A percentile compares a stretch with the other conserved stretches of the same genome.
Conservation (phyloP, 495 filamentous ascomycete genomes). For the Coniosporium apollinis region DNA sequence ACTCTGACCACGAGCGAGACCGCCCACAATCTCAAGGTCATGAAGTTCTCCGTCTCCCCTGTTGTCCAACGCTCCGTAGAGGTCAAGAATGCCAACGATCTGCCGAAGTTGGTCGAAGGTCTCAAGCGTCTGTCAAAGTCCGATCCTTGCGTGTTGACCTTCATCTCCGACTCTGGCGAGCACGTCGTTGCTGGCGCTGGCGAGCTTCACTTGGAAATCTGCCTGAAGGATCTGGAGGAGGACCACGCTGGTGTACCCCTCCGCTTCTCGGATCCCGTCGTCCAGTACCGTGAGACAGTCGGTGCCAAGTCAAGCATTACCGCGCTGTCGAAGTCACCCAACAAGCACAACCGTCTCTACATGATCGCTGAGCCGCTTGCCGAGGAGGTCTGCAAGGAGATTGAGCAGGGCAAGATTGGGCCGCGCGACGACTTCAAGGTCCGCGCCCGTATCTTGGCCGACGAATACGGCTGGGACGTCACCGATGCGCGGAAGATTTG, state of each 20-base stretch:
- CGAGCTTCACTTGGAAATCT: slow-evolving; percentile 99
- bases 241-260: slow-evolving; percentile 98
- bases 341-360: slow-evolving; percentile 99
- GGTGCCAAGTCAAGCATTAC: slow-evolving; percentile 68
- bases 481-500: slow-evolving; percentile 99
- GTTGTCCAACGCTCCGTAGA: slow-evolving; percentile 98
- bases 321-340: slow-evolving; percentile 97
- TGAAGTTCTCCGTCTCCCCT: slow-evolving; percentile 99
- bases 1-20: slow-evolving; percentile 94
- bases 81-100: slow-evolving; percentile 99
- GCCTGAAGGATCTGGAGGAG: slow-evolving; percentile 99
- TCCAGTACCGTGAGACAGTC: slow-evolving; percentile 96
- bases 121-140: slow-evolving; percentile 99
- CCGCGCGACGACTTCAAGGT: slow-evolving; percentile 99
- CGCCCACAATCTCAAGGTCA: slow-evolving; percentile 99
- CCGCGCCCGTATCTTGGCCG: slow-evolving; percentile 88
- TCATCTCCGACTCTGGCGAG: slow-evolving; percentile 81
- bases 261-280: slow-evolving; percentile 90
- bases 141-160: slow-evolving; percentile 90
- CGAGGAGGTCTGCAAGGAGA: slow-evolving; percentile 80
- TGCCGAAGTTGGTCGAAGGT: slow-evolving; percentile 99
- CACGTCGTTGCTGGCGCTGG: slow-evolving; percentile 98
- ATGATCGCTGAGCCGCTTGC: slow-evolving; percentile 73
- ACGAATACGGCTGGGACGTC: slow-evolving; percentile 98
- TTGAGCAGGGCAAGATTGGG: slow-evolving; percentile 79